A percentile compares a stretch with the other conserved stretches of the same genome.
phyloP scores from a whole-genome alignment of 108 stramenopile species.

The Cyclotella kingstonii region DNA sequence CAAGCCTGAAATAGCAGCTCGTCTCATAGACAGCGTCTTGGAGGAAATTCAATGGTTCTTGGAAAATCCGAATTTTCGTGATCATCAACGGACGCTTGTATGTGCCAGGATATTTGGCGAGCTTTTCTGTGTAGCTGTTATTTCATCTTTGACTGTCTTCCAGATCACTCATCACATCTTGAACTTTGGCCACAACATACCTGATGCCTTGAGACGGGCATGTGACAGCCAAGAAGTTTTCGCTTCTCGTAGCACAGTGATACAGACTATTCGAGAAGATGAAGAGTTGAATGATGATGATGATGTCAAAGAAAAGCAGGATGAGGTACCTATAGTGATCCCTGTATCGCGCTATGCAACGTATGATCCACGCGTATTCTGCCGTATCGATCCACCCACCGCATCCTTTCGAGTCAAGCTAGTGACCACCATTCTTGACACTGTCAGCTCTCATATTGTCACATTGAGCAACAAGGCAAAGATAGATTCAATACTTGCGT shows the following conservation, averaged over 20 bases:
- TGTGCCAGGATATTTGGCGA: conserved; percentile 87
- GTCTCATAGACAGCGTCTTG: conserved; percentile 80
- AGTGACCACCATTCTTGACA: conserved; percentile 82
- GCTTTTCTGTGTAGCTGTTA: conserved; percentile 67
- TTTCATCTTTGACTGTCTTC: conserved; percentile 73
- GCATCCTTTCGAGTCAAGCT: conserved; percentile 85
- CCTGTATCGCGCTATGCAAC: conserved; percentile 72
- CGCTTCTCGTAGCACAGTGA: conserved; percentile 38
- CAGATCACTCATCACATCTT: conserved; percentile 82
- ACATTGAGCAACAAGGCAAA: conserved; percentile 58
- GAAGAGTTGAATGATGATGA: conserved; percentile 75
- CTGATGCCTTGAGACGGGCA: conserved; percentile 61
- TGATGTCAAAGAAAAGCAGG: conserved; percentile 30
- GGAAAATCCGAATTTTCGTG: conserved; percentile 78
- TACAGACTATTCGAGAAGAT: conserved; percentile 77
- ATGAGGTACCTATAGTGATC: conserved; percentile 45
- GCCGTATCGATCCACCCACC: conserved; percentile 77
- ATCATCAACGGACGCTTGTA: conserved; percentile 86
- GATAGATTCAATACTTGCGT: conserved; percentile 65
- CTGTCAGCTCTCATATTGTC: conserved; percentile 64
- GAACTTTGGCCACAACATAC: conserved; percentile 90
- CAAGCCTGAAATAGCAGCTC: conserved; percentile 72
- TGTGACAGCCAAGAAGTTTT: conserved; percentile 45
- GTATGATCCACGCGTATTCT: conserved; percentile 89
- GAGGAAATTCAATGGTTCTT: conserved; percentile 90